Evolutionary conservation across 345 rosid species (phyloP).

Genomic region (Heritiera fomes): DNA sequence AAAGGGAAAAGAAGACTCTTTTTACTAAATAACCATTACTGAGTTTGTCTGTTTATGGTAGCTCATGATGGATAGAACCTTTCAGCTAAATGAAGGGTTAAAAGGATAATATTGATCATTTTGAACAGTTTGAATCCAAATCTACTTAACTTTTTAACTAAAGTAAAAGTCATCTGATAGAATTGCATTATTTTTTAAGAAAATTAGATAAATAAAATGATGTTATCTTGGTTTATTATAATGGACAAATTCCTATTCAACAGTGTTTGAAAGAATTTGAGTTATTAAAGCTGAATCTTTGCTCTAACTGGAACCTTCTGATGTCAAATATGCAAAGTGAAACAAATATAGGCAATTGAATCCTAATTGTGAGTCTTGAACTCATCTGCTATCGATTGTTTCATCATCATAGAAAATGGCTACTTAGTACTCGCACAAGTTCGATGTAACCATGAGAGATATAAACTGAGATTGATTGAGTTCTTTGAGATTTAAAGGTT

Average conservation of each 20-base stretch:
- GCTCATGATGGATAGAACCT: neutral
- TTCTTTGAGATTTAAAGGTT: neutral
- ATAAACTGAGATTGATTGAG: neutral
- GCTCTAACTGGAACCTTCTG: neutral
- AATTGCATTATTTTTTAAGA: neutral
- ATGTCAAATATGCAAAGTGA: neutral
- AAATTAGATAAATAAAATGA: neutral
- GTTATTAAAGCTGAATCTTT: neutral
- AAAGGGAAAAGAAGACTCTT: neutral
- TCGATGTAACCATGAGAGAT: neutral
- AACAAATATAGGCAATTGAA: neutral
- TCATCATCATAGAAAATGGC: neutral
- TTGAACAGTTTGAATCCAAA: neutral
- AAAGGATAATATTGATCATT: neutral
- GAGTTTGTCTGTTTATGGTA: neutral
- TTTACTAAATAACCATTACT: neutral
- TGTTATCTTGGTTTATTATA: neutral
- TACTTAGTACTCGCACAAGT: neutral
- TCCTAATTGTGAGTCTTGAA: neutral
- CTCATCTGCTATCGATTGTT: neutral
- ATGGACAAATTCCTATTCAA: neutral
- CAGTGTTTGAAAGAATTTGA: neutral
- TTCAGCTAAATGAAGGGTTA: neutral
- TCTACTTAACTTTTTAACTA: neutral
- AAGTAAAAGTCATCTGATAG: neutral